Conservation (phyloP, 139 green algal species). For the Gonium pectorale region DNA sequence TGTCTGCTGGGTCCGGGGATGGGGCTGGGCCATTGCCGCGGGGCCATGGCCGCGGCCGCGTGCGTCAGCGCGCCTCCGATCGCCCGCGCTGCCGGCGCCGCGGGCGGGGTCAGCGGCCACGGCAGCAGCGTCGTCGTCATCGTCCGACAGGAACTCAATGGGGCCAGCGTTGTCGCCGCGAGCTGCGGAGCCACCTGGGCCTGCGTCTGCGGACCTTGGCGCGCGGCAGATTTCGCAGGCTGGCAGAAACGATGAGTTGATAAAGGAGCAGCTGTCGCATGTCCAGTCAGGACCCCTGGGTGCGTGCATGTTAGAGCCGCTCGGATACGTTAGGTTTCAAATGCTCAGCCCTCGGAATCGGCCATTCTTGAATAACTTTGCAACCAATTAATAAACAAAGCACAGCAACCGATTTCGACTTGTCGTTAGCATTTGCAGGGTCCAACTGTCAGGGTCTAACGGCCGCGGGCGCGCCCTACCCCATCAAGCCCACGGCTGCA, state of each 20-base stretch:
- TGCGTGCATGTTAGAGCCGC: neutral
- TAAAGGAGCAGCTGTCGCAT: slow-evolving; percentile 23
- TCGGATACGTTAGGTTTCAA: too few relatives aligned
- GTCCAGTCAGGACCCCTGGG: too few relatives aligned
- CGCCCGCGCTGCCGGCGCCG: neutral
- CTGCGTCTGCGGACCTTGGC: neutral
- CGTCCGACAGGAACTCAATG: neutral
- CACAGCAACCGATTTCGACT: neutral
- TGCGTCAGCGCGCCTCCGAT: neutral
- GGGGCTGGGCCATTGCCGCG: too few relatives aligned
- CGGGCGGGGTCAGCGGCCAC: neutral
- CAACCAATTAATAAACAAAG: too few relatives aligned
- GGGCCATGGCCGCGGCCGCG: too few relatives aligned
- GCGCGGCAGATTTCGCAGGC: slow-evolving; percentile 18
- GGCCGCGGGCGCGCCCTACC: neutral
- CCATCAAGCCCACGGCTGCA: neutral
- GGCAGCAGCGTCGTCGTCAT: neutral
- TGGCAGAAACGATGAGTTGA: neutral
- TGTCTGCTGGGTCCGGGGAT: too few relatives aligned
- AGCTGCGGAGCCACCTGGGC: neutral
- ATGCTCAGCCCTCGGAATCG: too few relatives aligned
- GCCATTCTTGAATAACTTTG: too few relatives aligned
- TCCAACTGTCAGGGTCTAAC: neutral
- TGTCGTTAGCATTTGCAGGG: neutral
- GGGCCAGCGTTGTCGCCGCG: neutral